A percentile compares a stretch with the other conserved stretches of the same genome.
Conservation (phyloP, 2,329 filamentous ascomycete genomes). For the Sporothrix inflata region DNA sequence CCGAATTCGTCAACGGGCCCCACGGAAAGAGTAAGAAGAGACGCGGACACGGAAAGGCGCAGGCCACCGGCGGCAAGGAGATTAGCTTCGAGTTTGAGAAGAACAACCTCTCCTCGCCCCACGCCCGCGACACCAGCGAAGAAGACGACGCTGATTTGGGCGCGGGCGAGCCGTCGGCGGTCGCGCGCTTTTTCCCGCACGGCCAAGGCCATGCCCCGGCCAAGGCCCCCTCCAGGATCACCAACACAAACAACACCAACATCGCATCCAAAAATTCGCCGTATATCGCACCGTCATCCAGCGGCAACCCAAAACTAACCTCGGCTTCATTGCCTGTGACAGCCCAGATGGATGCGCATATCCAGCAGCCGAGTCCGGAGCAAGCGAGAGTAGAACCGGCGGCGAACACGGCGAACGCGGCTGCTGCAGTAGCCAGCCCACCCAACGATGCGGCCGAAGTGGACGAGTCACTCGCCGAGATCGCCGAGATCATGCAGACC, state of each 20-base stretch:
- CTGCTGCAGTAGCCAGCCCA: not conserved
- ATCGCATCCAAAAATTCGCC: not conserved
- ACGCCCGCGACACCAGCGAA: conserved; percentile 58
- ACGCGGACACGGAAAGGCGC: not conserved
- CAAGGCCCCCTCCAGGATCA: not conserved
- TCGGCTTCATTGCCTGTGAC: not conserved
- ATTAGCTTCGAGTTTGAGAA: conserved; percentile 77
- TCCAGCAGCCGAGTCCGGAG: not conserved
- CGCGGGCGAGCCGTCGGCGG: conserved; percentile 25
- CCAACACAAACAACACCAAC: not conserved
- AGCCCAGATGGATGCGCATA: not conserved
- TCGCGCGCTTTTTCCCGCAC: not conserved
- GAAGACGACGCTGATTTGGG: conserved; percentile 36
- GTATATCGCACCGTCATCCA: not conserved
- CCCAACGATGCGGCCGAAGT: conserved; percentile 18
- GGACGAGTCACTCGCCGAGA: conserved; percentile 19
- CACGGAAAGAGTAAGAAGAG: not conserved
- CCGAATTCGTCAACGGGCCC: conserved; percentile 32
- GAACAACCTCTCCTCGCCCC: conserved; percentile 53
- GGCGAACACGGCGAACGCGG: not conserved
- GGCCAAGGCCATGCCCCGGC: not conserved
- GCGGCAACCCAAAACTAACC: not conserved
- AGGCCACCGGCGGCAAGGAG: conserved; percentile 57
- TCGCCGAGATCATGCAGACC: conserved; percentile 24
- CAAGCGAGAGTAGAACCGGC: not conserved